These are phyloP conservation scores for Pseudopyricularia javanii DNA, from an alignment of 2,329 filamentous ascomycete species.

Conservation along the genomic window DNA sequence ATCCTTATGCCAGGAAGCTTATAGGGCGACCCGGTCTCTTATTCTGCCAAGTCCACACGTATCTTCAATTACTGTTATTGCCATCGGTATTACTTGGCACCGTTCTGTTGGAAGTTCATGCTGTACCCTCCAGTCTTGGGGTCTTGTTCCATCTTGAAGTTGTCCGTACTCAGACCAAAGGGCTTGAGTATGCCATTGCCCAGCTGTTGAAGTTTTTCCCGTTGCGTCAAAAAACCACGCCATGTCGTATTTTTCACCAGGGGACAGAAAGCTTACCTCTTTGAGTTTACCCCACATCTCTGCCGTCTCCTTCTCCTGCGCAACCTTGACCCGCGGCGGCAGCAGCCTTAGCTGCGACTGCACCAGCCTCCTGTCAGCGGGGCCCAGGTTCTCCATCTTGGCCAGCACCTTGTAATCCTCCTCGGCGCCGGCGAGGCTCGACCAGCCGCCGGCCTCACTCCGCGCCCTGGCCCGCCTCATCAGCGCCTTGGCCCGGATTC, in stretches of 20 bases:
- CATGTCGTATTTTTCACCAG: not conserved
- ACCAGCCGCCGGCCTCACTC: slow-evolving; percentile 64
- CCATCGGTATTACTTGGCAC: not conserved
- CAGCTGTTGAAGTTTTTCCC: slow-evolving; percentile 31
- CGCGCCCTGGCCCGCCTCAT: slow-evolving; percentile 66
- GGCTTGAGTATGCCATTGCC: slow-evolving; percentile 88
- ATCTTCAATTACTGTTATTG: not conserved
- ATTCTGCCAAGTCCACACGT: no score
- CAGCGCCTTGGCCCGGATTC: slow-evolving; percentile 73
- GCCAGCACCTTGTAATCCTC: slow-evolving; percentile 67
- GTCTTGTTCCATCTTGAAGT: slow-evolving; percentile 90
- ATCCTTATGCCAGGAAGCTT: not conserved
- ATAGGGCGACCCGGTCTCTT: not conserved
- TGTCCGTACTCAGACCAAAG: slow-evolving; percentile 86
- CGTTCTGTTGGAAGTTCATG: slow-evolving; percentile 56
- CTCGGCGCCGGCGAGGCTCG: slow-evolving; percentile 61
- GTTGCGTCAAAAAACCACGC: not conserved
- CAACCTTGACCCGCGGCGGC: slow-evolving; percentile 58
- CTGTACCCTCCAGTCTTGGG: slow-evolving; percentile 84
- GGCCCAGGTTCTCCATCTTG: slow-evolving; percentile 43
- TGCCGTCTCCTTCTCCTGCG: slow-evolving; percentile 76
- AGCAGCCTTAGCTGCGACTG: slow-evolving; percentile 52
- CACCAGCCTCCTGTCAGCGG: slow-evolving; percentile 57
- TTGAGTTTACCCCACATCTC: slow-evolving; percentile 99
- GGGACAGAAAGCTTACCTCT: slow-evolving; percentile 35